Evolutionary conservation across 139 green algal species (phyloP), one percentile per base, ranked within the genome.

Genomic region (Coccomyxa sp.): DNA sequence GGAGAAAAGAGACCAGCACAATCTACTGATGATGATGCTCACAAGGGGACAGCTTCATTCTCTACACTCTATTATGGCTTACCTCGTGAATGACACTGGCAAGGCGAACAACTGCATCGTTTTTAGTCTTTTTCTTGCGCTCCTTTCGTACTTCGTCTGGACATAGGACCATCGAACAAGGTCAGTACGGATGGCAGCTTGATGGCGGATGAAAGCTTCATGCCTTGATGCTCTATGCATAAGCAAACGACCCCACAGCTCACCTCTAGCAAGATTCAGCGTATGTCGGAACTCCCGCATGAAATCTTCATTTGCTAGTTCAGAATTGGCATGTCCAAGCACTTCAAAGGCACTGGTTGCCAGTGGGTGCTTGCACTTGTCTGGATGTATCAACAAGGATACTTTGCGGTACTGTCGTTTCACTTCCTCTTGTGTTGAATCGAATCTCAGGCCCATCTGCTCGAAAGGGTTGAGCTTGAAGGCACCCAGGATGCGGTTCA

Each of bases 391-490:
- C 81, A 95, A 84, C 17, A 96, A 87, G 10, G 90, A 95, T 13
- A 96, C 82, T 84, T 98, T 98, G 79, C 96, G 88, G 91, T 97
- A 99, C 85, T 96, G 90, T 31, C 87, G 88, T 58, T 91, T 92
- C 0, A 98, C 84, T n/a, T 98, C 95, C 76, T 97, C 93, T 0
- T 79, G 23, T 17, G 87, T 92, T 11, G 92, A 90, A 45, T 96
- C 93, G 77, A 98, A 98, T 0, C 85, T 82, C 81, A 99, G 83
- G 79, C 93, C 94, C 14, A 99, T 87, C 81, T 98, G 92, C 86
- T 99, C 96, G 87, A 93, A 99, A 0, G 96, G 96, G 80, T 99
- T 99, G 13, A 99, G 90, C 87, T 98, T 98, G 90, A 99, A 99
- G 4, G 94, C 92, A 66, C 88, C 90, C 45, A 99, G 83, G 14